Base-by-base conservation (phyloP, 805 yeast species). In the Saccharomycopsis guyanensis region DNA sequence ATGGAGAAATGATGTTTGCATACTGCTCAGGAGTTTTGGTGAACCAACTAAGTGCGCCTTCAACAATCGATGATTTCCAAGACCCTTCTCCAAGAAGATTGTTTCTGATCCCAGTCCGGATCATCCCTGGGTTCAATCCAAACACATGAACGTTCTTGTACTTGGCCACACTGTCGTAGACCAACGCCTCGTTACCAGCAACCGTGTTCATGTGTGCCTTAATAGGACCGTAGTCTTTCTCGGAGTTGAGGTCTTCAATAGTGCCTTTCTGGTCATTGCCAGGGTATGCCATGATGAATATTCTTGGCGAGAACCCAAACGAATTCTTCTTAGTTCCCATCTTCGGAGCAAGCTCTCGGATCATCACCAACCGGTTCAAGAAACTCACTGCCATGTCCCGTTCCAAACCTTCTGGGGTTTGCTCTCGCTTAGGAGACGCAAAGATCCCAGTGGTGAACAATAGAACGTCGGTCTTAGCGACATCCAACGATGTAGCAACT, bases 391-490 rank as follows among this genome's bases (percentile, higher is more conserved):
- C 70, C 57, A 66, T 53, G 50, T 67, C 70, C 24, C 53, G 55
- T 46, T 68, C 72, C 19, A 68, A 36, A 0, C 69, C 70, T 49
- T 68, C 72, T 2, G 44, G 22, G 1, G 71, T 67, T 23, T 52
- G 65, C 50, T 66, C 56, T 37, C 62, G 58, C 4, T 45, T 31
- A 15, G 55, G 45, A 1, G 63, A 46, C 0, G 71, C 68, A 42
- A 68, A 49, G n/a, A 66, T 67, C n/a, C 72, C 72, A 2, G 69
- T 59, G 3, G 71, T 65, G 55, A 68, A 66, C 7, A 68, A 38
- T 7, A 66, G 37, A 33, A 63, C 50, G 35, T 66, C 64, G 4
- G 53, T 46, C 2, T 54, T 27, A 13, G 57, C 51, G 4, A 49
- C 54, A 25, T 55, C 58, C 19, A 62, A 43, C 10, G 51, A 47